Conservation (phyloP, 2,329 filamentous ascomycete species). For the Penicillium sp. region DNA sequence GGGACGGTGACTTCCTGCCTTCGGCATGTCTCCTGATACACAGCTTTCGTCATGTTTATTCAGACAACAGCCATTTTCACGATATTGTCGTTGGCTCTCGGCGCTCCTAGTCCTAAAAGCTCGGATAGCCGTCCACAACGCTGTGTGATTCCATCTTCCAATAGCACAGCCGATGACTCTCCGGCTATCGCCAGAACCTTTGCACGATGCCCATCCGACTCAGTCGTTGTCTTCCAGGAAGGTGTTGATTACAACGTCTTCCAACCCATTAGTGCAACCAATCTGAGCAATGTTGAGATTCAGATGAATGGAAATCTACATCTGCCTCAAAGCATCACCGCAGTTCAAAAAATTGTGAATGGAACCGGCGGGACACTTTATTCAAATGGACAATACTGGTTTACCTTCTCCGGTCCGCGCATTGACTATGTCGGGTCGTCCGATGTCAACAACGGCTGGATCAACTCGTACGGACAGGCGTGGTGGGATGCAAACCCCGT, state of each 20-base stretch:
- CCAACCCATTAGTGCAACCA: slow-evolving; percentile 39
- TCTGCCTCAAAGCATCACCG: slow-evolving; percentile 41
- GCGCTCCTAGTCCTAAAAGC: slow-evolving; percentile 1
- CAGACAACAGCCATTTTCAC: background rate
- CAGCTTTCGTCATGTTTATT: background rate
- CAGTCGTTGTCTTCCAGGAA: slow-evolving; percentile 38
- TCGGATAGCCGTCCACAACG: slow-evolving; percentile 10
- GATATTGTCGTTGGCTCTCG: slow-evolving; percentile 1
- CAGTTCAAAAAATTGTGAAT: slow-evolving; percentile 38
- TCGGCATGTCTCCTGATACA: background rate
- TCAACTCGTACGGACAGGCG: slow-evolving; percentile 46
- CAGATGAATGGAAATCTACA: slow-evolving; percentile 46
- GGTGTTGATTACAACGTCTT: slow-evolving; percentile 47
- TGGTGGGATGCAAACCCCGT: slow-evolving; percentile 48
- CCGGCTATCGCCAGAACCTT: slow-evolving; percentile 40
- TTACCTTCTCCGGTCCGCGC: slow-evolving; percentile 30
- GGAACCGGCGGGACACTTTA: slow-evolving; percentile 30
- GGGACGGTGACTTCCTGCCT: background rate
- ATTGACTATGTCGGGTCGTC: slow-evolving; percentile 32
- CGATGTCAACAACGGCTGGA: slow-evolving; percentile 44
- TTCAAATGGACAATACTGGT: slow-evolving; percentile 35
- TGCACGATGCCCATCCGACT: slow-evolving; percentile 33
- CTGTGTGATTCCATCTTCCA: slow-evolving; percentile 32
- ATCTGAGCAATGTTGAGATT: slow-evolving; percentile 45
- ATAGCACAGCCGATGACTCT: slow-evolving; percentile 42